Conservation (phyloP, 305 asterid genomes). For the Rubia tinctorum region DNA sequence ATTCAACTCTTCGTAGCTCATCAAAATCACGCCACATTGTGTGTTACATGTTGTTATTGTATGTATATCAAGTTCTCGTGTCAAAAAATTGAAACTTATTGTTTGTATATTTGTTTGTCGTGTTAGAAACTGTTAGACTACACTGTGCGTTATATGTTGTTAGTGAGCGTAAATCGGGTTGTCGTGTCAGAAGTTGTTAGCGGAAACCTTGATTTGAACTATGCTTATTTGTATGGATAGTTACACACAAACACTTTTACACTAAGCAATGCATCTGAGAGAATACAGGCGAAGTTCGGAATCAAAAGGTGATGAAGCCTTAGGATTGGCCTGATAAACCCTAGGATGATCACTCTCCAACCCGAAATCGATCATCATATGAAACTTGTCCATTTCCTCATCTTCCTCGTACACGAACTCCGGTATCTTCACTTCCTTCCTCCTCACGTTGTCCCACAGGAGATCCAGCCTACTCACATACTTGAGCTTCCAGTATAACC, state of each 20-base stretch:
- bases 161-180: too few relatives aligned
- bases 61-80: not conserved
- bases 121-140: too few relatives aligned
- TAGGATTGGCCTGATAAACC: constrained; percentile 14
- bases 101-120: too few relatives aligned
- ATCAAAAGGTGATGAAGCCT: constrained; percentile 19
- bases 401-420: constrained; percentile 76
- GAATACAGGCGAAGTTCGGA: constrained; percentile 42
- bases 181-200: too few relatives aligned
- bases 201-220: too few relatives aligned
- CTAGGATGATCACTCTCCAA: constrained; percentile 85
- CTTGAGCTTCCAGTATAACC: constrained; percentile 56
- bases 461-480: constrained; percentile 59
- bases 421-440: constrained; percentile 66
- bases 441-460: constrained; percentile 57
- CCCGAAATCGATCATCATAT: constrained; percentile 51
- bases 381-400: constrained; percentile 58
- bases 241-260: not conserved
- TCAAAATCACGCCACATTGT: not conserved
- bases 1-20: not conserved
- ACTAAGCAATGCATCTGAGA: constrained; percentile 37
- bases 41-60: not conserved
- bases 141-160: too few relatives aligned
- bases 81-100: too few relatives aligned
- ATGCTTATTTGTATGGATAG: too few relatives aligned